Evolutionary conservation across 1,284 basidiomycete genomes (phyloP).

Genomic region (Pseudozyma sp.): DNA sequence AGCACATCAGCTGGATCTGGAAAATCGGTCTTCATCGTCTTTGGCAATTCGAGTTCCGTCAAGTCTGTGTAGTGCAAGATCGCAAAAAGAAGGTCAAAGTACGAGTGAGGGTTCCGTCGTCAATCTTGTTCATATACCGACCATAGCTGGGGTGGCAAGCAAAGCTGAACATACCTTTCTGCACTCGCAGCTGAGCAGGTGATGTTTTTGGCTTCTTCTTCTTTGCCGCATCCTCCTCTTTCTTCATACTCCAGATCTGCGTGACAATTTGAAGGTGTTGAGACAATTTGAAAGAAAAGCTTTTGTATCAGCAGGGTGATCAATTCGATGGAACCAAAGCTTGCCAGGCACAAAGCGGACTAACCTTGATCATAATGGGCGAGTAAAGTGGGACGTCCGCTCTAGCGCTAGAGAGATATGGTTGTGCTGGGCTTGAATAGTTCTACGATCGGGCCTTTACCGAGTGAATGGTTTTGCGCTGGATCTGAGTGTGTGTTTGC

Average conservation of each 20-base stretch:
- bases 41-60: conserved; percentile 94
- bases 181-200: conserved; percentile 95
- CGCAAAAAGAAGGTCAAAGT: neutral
- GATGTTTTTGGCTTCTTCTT: conserved; percentile 79
- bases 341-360: neutral
- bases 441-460: too few species aligned
- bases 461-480: neutral
- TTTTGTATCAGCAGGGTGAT: too few species aligned
- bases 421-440: neutral
- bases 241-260: conserved; percentile 67
- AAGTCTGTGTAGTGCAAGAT: conserved; percentile 75
- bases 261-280: neutral
- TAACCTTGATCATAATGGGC: conserved; percentile 44
- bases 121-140: too few species aligned
- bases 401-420: neutral
- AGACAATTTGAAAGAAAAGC: neutral
- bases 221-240: conserved; percentile 64
- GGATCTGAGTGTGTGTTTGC: too few species aligned
- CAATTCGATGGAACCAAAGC: too few species aligned
- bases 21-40: conserved; percentile 95
- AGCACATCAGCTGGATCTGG: conserved; percentile 91
- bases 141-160: neutral
- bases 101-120: too few species aligned
- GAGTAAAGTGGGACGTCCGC: neutral
- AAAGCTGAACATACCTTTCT: conserved; percentile 81